Conservation (phyloP, 2,329 filamentous ascomycete genomes). For the Aureobasidium sp. region DNA sequence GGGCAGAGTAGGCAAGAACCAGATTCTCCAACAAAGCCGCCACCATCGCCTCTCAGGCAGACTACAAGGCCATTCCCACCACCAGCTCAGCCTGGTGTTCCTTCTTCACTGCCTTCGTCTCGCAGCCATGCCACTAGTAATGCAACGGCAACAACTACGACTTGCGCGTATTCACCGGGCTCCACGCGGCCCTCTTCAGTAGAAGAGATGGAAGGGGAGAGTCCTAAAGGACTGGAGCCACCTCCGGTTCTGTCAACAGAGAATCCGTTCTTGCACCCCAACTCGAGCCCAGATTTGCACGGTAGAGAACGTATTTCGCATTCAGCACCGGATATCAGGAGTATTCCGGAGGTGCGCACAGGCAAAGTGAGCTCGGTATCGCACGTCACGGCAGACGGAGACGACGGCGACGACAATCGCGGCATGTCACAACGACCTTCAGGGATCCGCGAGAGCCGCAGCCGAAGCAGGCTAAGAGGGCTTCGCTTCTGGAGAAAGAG, state of each 20-base stretch:
- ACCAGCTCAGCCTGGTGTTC: neutral
- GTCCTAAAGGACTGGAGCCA: slow-evolving; percentile 19
- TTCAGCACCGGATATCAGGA: slow-evolving; percentile 12
- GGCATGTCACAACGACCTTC: neutral
- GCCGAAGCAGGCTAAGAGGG: slow-evolving; percentile 29
- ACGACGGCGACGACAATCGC: neutral
- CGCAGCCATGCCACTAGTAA: slow-evolving; percentile 29
- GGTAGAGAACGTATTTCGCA: slow-evolving; percentile 3
- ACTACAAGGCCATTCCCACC: neutral
- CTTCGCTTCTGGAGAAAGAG: slow-evolving; percentile 32
- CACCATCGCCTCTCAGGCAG: slow-evolving; percentile 4
- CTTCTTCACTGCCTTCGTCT: slow-evolving; percentile 26
- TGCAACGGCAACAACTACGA: slow-evolving; percentile 23
- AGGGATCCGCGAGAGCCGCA: slow-evolving; percentile 24
- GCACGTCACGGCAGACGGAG: neutral
- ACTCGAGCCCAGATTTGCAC: slow-evolving; percentile 9
- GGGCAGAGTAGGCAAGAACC: slow-evolving; percentile 7
- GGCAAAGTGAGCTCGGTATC: slow-evolving; percentile 7
- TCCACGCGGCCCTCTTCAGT: slow-evolving; percentile 31
- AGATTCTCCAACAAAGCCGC: slow-evolving; percentile 3
- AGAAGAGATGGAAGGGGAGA: slow-evolving; percentile 25
- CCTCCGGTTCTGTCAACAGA: slow-evolving; percentile 12
- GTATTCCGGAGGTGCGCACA: slow-evolving; percentile 1
- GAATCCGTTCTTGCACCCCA: slow-evolving; percentile 13
- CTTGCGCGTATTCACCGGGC: slow-evolving; percentile 23